Evolutionary conservation across 495 filamentous ascomycete species (phyloP).

Genomic region (Parathielavia hyrcaniae): DNA sequence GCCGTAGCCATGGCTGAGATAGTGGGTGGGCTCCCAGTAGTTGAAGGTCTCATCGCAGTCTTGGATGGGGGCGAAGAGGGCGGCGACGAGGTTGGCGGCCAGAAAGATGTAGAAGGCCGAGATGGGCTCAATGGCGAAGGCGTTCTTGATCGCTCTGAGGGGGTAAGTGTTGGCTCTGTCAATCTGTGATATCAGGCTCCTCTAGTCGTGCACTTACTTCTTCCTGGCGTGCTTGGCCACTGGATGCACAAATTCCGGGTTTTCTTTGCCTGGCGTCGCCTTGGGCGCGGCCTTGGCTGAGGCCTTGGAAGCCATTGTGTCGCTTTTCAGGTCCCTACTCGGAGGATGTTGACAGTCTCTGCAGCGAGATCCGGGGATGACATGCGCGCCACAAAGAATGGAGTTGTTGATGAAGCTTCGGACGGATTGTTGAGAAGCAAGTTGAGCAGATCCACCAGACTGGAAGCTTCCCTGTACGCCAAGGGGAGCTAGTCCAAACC

Average conservation of each 20-base stretch:
- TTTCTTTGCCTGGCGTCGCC: constrained; percentile 19
- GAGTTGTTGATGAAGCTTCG: not conserved
- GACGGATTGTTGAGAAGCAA: not conserved
- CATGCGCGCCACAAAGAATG: constrained; percentile 3
- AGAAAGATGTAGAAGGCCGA: constrained; percentile 73
- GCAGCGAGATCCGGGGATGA: not conserved
- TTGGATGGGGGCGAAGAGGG: constrained; percentile 84
- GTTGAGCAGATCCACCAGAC: not conserved
- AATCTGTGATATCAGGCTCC: not conserved
- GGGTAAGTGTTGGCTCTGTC: constrained; percentile 5
- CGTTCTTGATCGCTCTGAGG: constrained; percentile 44
- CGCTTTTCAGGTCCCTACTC: not conserved
- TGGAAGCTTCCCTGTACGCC: not conserved
- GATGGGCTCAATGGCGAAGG: constrained; percentile 64
- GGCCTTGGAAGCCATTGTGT: constrained; percentile 28
- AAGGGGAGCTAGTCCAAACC: constrained; percentile 2
- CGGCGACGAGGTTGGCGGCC: constrained; percentile 63
- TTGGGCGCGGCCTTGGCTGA: constrained; percentile 23
- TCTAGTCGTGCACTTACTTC: constrained; percentile 29
- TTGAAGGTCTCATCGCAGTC: constrained; percentile 99
- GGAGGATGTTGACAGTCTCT: not conserved
- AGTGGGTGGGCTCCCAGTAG: constrained; percentile 98
- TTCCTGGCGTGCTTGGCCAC: constrained; percentile 43
- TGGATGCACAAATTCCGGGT: constrained; percentile 39
- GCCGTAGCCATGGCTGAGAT: constrained; percentile 85